phyloP scores from a whole-genome alignment of 1,139 yeast genomes.

The Kodamaea sp. region DNA sequence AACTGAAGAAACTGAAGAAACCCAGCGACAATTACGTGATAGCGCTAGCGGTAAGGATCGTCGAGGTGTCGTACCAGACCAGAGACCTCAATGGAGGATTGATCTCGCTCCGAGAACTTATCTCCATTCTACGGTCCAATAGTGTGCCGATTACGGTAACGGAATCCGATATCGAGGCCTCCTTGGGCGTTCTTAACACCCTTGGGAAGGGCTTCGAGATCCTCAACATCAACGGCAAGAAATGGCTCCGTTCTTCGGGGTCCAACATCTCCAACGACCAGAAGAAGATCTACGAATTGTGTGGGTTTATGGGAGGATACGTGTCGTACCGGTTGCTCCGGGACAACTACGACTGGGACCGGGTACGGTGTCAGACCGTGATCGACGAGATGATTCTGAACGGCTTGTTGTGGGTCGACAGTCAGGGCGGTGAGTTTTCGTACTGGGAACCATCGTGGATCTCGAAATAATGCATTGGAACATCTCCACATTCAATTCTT shows the following conservation, averaged over 20 bases:
- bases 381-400: slow-evolving; percentile 77
- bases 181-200: slow-evolving; percentile 50
- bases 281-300: slow-evolving; percentile 65
- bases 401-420: slow-evolving; percentile 85
- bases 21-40: slow-evolving; percentile 52
- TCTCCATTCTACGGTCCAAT: slow-evolving; percentile 26
- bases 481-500: too few relatives aligned
- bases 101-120: slow-evolving; percentile 62
- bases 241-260: slow-evolving; percentile 44
- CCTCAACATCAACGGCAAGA: slow-evolving; percentile 32
- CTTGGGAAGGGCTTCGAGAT: slow-evolving; percentile 44
- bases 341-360: slow-evolving; percentile 77
- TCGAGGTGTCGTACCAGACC: slow-evolving; percentile 73
- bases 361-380: slow-evolving; percentile 58
- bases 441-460: slow-evolving; percentile 67
- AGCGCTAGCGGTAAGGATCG: slow-evolving; percentile 68
- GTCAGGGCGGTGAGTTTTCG: slow-evolving; percentile 52
- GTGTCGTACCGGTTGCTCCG: slow-evolving; percentile 62
- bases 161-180: slow-evolving; percentile 48
- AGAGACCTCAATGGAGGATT: slow-evolving; percentile 79
- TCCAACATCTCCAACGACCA: slow-evolving; percentile 57
- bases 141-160: slow-evolving; percentile 37
- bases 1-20: slow-evolving; percentile 3
- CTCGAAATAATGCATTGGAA: slow-evolving; percentile 4
- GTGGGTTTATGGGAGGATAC: slow-evolving; percentile 65